Conservation (phyloP, 116 monocot species). For the Posidonia oceanica region DNA sequence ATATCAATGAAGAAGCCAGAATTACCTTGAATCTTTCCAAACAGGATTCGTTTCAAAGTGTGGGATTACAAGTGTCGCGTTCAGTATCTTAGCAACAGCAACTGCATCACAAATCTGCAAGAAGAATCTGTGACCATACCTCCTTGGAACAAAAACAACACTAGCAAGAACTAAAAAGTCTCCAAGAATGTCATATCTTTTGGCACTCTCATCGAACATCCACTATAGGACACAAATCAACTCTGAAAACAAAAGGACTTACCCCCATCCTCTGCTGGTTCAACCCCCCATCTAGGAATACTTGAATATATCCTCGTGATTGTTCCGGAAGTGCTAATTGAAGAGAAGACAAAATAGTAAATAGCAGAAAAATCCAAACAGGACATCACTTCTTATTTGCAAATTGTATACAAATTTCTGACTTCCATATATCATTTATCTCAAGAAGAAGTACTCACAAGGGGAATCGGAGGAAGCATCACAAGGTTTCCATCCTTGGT, state of each 20-base stretch:
- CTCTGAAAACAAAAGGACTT: background rate
- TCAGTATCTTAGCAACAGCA: conserved; percentile 87
- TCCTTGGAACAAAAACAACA: background rate
- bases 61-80: conserved; percentile 93
- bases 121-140: too few species aligned
- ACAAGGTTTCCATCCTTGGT: conserved; percentile 83
- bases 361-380: too few species aligned
- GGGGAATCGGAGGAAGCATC: conserved; percentile 10
- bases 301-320: conserved; percentile 70
- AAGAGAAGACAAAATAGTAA: background rate
- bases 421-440: too few species aligned
- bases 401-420: background rate
- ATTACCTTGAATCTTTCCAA: conserved; percentile 94
- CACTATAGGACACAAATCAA: too few species aligned
- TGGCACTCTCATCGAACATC: too few species aligned
- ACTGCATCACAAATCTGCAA: conserved; percentile 92
- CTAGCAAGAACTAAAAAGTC: background rate
- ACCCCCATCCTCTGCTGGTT: conserved; percentile 99
- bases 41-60: conserved; percentile 90
- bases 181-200: too few species aligned
- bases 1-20: background rate
- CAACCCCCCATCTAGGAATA: conserved; percentile 96
- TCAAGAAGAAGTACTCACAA: conserved; percentile 19
- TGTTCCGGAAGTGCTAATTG: conserved; percentile 6
- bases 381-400: too few species aligned